phyloP scores from a whole-genome alignment of 495 filamentous ascomycete species.

The Aspergillus sparsus region DNA sequence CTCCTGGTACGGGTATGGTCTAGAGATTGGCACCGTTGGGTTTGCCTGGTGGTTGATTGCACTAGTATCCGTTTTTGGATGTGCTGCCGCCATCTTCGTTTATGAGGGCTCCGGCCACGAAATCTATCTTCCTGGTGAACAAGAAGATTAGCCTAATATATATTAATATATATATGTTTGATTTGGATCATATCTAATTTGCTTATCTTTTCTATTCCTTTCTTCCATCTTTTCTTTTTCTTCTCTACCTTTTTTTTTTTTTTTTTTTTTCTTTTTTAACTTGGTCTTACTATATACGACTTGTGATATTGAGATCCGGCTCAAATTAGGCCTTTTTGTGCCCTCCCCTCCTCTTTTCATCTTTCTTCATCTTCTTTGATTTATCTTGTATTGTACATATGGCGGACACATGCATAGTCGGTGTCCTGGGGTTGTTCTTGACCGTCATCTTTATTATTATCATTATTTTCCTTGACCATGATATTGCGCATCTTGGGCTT shows the following conservation, averaged over 20 bases:
- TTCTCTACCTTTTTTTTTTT: not conserved
- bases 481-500: not conserved
- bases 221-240: not conserved
- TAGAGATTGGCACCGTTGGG: conserved; percentile 70
- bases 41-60: conserved; percentile 77
- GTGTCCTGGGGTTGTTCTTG: conserved; percentile 14
- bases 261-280: not conserved
- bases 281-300: not conserved
- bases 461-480: conserved; percentile 1
- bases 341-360: not conserved
- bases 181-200: too few species aligned
- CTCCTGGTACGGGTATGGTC: conserved; percentile 67
- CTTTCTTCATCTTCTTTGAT: conserved; percentile 1
- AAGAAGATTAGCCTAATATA: conserved; percentile 43
- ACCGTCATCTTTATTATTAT: not conserved
- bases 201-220: too few species aligned
- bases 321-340: too few species aligned
- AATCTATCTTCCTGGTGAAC: conserved; percentile 66
- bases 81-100: conserved; percentile 64
- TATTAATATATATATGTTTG: not conserved
- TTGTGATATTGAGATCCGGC: too few species aligned
- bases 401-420: conserved; percentile 24
- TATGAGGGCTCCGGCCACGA: conserved; percentile 74
- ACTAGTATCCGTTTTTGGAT: conserved; percentile 60
- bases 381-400: conserved; percentile 23